Evolutionary conservation across 2,329 filamentous ascomycete genomes (phyloP).

Genomic region (Plenodomus lindquistii): DNA sequence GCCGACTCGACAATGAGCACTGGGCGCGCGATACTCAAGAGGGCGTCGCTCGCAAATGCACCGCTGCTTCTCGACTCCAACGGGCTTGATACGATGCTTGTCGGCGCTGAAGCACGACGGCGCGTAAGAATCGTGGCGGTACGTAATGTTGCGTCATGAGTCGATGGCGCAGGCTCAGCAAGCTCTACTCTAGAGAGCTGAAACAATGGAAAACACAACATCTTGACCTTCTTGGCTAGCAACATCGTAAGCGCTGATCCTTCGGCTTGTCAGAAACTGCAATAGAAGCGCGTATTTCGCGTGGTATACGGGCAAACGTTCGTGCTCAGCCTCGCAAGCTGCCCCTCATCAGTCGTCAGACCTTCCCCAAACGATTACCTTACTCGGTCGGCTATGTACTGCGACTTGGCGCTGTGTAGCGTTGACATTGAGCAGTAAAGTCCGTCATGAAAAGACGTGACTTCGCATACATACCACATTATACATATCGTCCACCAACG

Average conservation of each 20-base stretch:
- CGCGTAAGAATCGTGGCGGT: slow-evolving; percentile 24
- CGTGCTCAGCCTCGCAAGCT: neutral
- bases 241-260: neutral
- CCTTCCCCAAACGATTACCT: neutral
- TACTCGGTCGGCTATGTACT: slow-evolving; percentile 6
- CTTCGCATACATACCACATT: too few relatives aligned
- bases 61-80: slow-evolving; percentile 13
- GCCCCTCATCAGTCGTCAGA: slow-evolving; percentile 1
- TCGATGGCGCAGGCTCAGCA: slow-evolving; percentile 20
- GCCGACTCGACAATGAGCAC: slow-evolving; percentile 9
- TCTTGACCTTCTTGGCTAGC: neutral
- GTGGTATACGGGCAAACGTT: neutral
- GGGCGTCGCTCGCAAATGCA: slow-evolving; percentile 10
- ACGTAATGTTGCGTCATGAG: slow-evolving; percentile 21
- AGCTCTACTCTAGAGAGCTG: slow-evolving; percentile 4
- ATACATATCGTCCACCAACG: too few relatives aligned
- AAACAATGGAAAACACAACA: slow-evolving; percentile 18
- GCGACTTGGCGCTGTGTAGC: slow-evolving; percentile 5
- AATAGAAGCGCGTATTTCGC: neutral
- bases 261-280: too few relatives aligned
- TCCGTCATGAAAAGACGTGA: too few relatives aligned
- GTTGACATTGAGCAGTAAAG: slow-evolving; percentile 3
- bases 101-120: slow-evolving; percentile 18
- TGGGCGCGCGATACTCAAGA: slow-evolving; percentile 10
- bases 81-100: slow-evolving; percentile 18